Evolutionary conservation across 116 monocot species (phyloP).

Genomic region (Iris pallida): DNA sequence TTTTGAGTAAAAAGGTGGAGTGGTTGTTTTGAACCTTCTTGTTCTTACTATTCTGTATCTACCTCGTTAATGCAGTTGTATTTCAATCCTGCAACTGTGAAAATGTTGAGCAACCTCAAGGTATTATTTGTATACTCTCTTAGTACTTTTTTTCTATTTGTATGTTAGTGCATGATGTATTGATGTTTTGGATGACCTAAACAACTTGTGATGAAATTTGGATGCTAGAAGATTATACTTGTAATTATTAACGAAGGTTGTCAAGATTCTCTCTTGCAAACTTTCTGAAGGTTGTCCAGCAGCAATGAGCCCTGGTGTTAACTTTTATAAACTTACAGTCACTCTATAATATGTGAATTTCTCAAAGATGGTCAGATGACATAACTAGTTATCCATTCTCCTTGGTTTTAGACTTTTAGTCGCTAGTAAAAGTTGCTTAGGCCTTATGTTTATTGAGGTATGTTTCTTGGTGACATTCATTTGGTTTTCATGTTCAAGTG

Average conservation of each 20-base stretch:
- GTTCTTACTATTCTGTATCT: neutral
- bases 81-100: constrained; percentile 52
- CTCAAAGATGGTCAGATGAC: too few species aligned
- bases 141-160: neutral
- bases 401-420: too few species aligned
- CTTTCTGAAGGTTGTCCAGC: neutral
- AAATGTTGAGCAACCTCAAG: constrained; percentile 53
- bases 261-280: neutral
- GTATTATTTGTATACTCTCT: constrained; percentile 10
- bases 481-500: too few species aligned
- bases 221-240: neutral
- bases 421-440: too few species aligned
- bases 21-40: neutral
- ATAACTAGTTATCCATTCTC: too few species aligned
- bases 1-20: neutral
- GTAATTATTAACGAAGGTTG: neutral
- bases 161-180: neutral
- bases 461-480: too few species aligned
- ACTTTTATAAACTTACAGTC: too few species aligned
- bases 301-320: too few species aligned
- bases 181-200: neutral
- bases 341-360: too few species aligned
- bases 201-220: neutral
- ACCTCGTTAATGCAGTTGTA: constrained; percentile 28
- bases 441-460: too few species aligned